phyloP scores from a whole-genome alignment of 179 eudicot species.

The Camellia oleifera region DNA sequence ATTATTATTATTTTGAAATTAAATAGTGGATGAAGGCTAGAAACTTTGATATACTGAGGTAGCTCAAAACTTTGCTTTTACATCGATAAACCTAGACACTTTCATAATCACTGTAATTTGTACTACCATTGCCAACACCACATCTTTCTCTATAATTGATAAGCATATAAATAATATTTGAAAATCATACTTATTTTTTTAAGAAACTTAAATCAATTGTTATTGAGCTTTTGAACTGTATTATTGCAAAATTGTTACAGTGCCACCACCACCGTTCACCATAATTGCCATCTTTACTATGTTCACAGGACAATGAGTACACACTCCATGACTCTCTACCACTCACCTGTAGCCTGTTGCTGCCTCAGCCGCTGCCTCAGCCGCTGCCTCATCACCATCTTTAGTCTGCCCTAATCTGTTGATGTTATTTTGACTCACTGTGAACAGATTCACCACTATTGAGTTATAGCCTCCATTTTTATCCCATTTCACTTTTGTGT shows the following conservation, averaged over 20 bases:
- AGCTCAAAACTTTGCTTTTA: neutral
- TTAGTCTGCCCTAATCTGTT: neutral
- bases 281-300: neutral
- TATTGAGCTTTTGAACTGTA: neutral
- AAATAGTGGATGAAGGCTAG: neutral
- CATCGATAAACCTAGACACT: neutral
- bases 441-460: neutral
- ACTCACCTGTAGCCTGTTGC: neutral
- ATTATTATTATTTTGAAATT: neutral
- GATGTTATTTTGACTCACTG: neutral
- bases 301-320: neutral
- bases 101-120: neutral
- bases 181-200: neutral
- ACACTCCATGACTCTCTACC: slow-evolving; percentile 1
- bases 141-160: neutral
- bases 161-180: neutral
- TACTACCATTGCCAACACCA: neutral
- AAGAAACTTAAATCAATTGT: neutral
- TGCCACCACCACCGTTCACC: neutral
- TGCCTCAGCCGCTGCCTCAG: neutral
- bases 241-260: neutral
- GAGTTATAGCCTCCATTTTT: neutral
- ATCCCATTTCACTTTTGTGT: neutral
- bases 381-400: neutral
- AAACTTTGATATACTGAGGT: neutral